Evolutionary conservation across 2,329 filamentous ascomycete species (phyloP), one percentile per base, ranked within the genome.

Genomic region (Stagonosporopsis chrysanthemi): DNA sequence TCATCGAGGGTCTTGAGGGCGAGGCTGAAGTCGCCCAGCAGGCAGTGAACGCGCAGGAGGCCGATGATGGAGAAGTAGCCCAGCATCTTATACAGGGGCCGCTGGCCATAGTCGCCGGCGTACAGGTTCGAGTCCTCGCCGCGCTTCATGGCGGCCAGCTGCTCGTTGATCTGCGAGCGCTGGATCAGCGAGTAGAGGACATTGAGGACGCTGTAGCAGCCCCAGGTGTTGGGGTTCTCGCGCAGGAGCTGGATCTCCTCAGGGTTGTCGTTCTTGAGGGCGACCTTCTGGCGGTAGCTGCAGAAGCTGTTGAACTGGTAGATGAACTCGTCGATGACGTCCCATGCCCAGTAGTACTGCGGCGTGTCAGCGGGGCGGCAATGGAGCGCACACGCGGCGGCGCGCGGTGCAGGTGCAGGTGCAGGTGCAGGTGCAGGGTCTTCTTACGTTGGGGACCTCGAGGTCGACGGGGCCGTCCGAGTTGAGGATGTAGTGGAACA

Each of bases 281-380:
- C 95, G 68, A 97, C 88, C 67, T 92, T 89, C 79, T 96, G 92
- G 75, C 95, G 89, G 86, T 97, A 97, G 63, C 92, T 92, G 78
- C 92, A 98, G 85, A 99, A 99, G 58, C 93, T 96, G 85, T 99
- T 97, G 85, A 99, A 99, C 80, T 99, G 95, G 84, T 99, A 99
- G 82, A 99, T 98, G 83, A 99, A 99, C 81, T 99, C 95, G 79
- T 99, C 95, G 81, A 99, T 97, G 68, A 98, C 94, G 79, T 99
- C 95, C 95, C 95, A 99, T 39, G 95, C 95, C 95, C 95, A 99
- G 83, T 94, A 97, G 82, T 97, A 96, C 92, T 98, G 57, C 35
- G 52, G 40, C 36, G 45, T 60, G 65, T 70, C 63, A 62, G 59
- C 61, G 11, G 39, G 17, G n/a, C n/a, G 12, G 29, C 6, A 19